Evolutionary conservation across 2,329 filamentous ascomycete species (phyloP).

Genomic region (Fusarium ambrosium): DNA sequence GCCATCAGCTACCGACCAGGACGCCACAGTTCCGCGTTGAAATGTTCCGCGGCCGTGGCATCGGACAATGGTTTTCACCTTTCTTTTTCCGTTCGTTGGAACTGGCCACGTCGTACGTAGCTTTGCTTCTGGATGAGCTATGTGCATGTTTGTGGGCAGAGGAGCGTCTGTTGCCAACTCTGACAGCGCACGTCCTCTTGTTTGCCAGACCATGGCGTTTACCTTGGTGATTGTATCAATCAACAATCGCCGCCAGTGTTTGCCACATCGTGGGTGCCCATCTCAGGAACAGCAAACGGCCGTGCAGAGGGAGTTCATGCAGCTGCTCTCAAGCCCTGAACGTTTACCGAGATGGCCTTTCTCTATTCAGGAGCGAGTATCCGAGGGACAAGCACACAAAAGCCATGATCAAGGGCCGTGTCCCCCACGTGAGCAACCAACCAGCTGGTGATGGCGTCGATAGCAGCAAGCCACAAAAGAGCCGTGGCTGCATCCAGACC

Average conservation of each 20-base stretch:
- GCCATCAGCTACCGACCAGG: constrained; percentile 7
- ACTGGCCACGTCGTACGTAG: neutral
- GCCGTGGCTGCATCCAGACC: constrained; percentile 30
- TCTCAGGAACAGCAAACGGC: neutral
- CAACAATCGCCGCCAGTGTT: neutral
- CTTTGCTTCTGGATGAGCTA: neutral
- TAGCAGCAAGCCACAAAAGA: constrained; percentile 32
- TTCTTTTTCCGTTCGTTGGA: neutral
- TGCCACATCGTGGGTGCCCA: constrained; percentile 2
- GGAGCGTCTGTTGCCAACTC: neutral
- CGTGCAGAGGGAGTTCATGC: constrained; percentile 3
- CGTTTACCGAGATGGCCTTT: neutral
- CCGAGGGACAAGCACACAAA: constrained; percentile 4
- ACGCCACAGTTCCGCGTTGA: neutral
- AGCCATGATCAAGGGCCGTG: neutral
- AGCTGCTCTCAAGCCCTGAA: neutral
- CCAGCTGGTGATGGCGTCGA: constrained; percentile 13
- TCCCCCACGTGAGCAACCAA: neutral
- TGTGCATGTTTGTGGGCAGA: neutral
- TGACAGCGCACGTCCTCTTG: neutral
- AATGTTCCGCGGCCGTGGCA: neutral
- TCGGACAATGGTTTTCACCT: neutral
- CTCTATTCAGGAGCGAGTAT: neutral
- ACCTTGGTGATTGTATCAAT: neutral
- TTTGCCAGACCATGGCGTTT: neutral